Evolutionary conservation across 148 eudicot genomes (phyloP), one percentile per base, ranked within the genome.

Genomic region (Nyssa sinensis): DNA sequence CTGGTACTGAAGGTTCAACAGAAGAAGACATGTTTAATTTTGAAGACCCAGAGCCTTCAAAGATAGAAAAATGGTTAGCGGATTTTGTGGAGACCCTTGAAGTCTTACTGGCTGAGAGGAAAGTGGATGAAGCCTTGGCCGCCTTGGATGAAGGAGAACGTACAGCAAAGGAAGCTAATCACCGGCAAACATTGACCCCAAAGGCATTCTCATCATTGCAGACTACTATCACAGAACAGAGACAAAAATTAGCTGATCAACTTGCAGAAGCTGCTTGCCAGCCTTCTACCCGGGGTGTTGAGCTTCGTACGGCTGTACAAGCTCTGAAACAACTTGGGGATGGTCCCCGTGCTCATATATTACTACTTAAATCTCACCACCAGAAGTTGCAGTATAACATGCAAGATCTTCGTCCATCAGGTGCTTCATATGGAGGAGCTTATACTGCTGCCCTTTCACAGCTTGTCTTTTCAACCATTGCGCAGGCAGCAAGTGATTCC

Each of bases 271-370:
- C 92, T 0, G 91, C 89, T 31, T 86, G 81, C 23, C 97, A 93
- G 64, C 81, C 97, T 73, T 96, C 97, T 11, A 88, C 93, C 0
- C 87, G 82, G 62, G 88, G 91, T 23, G 77, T 76, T 47, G 99
- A 96, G 79, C 91, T 93, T 37, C 85, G 98, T 57, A 74, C 88
- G 9, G 87, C 86, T 0, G 89, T 93, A 17, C 70, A 82, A 37
- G 93, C 94, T 27, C 79, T 96, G 1, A 96, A 96, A 53, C 75
- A 77, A 59, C 85, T 96, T 2, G 99, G 99, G 10, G 98, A 96
- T 70, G 98, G 94, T 2, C 98, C 94, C 3, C 88, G 90, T 7
- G 94, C 98, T 39, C 98, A 96, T 60, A 70, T 79, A 7, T 73
- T 96, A 72, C 88, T 93, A 27, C 83, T 96, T 1, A 88, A 79